Base-by-base conservation (phyloP, 306 rosid species). In the Gynostemma pentaphyllum region DNA sequence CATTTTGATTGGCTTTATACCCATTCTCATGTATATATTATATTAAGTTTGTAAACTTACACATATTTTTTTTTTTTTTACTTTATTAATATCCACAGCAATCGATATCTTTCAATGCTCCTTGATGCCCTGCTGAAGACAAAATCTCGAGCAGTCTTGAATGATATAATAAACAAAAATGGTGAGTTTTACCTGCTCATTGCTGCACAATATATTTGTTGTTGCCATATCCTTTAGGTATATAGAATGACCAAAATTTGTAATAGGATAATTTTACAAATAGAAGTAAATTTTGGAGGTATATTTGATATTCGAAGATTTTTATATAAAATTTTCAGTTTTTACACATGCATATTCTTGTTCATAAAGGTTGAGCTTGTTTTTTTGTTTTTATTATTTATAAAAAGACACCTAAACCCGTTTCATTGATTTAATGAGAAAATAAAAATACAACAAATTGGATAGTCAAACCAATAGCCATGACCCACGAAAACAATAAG, bases 91-190 rank as follows among this genome's bases (percentile, higher is more conserved):
- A 62, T 41, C 68, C 74, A 62, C 85, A 94, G 99, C 78, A 89
- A 89, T 76, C 95, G 99, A 75, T 97, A 94, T 80, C 95, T 94
- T 78, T 94, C 99, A 22, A 94, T 94, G 96, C 88, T 94, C 73
- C 95, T 94, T 71, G 99, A 83, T 54, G 97, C 95, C 15, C 89
- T 94, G 74, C 76, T 94, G 77, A 94, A 94, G 81, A 94, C 99
- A 68, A 89, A 83, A 77, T 89, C 99, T 9, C 83, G 95, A 69
- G 70, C 79, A 12, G 99, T 94, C 74, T 77, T 94, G 83, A 74
- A 64, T 47, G 99, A 94, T 72, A 85, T 94, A 46, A 80, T 94
- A 51, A 89, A 78, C 76, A 94, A 94, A 80, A 94, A 94, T 51
- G 99, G 99, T 85, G 59, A 13, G 19, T 75, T 47, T 70, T 27